These are phyloP conservation scores for Brassica rapa DNA, from an alignment of 345 rosid species.

Conservation along the genomic window DNA sequence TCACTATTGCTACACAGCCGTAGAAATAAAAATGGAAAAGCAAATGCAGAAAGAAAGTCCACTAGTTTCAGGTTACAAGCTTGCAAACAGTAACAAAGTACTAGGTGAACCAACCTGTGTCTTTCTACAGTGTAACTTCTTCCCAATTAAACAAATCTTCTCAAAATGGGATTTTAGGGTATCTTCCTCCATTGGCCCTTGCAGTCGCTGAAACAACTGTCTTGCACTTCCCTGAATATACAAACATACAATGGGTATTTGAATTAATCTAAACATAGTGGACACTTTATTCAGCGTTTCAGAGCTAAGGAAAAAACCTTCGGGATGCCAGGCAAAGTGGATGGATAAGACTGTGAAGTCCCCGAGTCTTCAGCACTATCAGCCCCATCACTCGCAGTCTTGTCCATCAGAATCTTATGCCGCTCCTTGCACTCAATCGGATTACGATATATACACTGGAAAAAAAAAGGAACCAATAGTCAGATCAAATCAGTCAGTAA, in stretches of 20 bases:
- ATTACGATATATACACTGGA: conserved; percentile 87
- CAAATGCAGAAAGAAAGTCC: conserved; percentile 2
- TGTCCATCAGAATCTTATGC: conserved; percentile 89
- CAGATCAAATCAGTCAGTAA: conserved; percentile 17
- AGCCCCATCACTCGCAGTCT: conserved; percentile 85
- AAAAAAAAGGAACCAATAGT: background rate
- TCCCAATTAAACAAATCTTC: conserved; percentile 77
- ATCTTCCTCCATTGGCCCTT: conserved; percentile 97
- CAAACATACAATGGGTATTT: conserved; percentile 30
- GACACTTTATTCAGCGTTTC: conserved; percentile 26
- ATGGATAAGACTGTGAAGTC: conserved; percentile 96
- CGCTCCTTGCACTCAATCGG: conserved; percentile 97
- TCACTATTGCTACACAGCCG: conserved; percentile 13
- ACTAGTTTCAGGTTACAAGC: conserved; percentile 14
- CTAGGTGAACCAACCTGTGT: conserved; percentile 64
- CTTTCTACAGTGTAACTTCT: conserved; percentile 60
- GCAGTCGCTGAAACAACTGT: conserved; percentile 94
- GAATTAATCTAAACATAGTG: conserved; percentile 31
- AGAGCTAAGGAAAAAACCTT: conserved; percentile 53
- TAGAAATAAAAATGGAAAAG: conserved; percentile 3
- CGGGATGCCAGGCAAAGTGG: conserved; percentile 99
- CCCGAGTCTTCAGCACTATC: conserved; percentile 99
- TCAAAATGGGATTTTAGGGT: conserved; percentile 95
- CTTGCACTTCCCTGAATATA: conserved; percentile 93
- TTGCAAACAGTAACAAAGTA: conserved; percentile 15